phyloP scores from a whole-genome alignment of 2,329 filamentous ascomycete species.

The Drechslera avenae region DNA sequence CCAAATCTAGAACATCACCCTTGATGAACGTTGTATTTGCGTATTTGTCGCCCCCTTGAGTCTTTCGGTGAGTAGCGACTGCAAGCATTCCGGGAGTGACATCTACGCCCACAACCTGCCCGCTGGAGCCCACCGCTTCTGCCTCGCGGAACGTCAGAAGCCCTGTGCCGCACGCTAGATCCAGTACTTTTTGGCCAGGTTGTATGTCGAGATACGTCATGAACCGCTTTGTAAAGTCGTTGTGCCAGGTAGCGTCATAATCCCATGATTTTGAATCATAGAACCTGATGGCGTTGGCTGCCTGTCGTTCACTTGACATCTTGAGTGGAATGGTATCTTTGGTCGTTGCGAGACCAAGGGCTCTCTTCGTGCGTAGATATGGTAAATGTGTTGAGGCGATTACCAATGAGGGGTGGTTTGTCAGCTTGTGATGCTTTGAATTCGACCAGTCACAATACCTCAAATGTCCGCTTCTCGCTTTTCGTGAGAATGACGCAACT shows the following conservation, averaged over 20 bases:
- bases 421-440: conserved; percentile 9
- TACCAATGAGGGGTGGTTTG: conserved; percentile 4
- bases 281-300: conserved; percentile 38
- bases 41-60: conserved; percentile 31
- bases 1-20: conserved; percentile 47
- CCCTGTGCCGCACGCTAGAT: conserved; percentile 55
- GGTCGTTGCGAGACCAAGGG: not conserved
- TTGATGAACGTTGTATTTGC: conserved; percentile 43
- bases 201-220: conserved; percentile 37
- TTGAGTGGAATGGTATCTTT: not conserved
- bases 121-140: conserved; percentile 46
- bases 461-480: conserved; percentile 1
- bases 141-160: conserved; percentile 50
- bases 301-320: conserved; percentile 30
- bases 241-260: conserved; percentile 53
- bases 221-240: conserved; percentile 48
- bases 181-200: conserved; percentile 51
- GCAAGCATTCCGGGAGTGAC: conserved; percentile 50
- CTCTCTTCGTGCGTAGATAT: not conserved
- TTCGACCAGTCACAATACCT: conserved; percentile 7
- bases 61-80: conserved; percentile 41
- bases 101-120: conserved; percentile 50
- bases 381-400: not conserved
- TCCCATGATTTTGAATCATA: conserved; percentile 44
- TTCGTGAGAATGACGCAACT: not conserved